These are phyloP conservation scores for Ochetophila trinervis DNA, from an alignment of 306 rosid genomes.

Conservation along the genomic window DNA sequence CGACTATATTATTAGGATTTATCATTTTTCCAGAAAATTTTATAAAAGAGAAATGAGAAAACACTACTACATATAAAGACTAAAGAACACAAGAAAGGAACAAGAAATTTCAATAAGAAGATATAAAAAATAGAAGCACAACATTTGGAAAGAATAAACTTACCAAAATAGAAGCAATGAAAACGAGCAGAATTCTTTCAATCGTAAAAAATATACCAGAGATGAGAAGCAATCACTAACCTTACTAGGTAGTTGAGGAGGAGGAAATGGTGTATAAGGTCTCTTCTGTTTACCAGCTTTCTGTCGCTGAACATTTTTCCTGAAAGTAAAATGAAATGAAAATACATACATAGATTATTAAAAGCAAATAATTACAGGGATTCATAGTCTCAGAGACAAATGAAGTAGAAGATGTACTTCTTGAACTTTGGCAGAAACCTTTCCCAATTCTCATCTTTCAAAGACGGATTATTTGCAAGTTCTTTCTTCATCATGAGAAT, in stretches of 20 bases:
- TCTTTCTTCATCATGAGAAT: constrained; percentile 88
- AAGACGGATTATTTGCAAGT: constrained; percentile 90
- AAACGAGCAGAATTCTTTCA: constrained; percentile 3
- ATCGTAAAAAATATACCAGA: constrained; percentile 1
- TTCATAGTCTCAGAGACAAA: constrained; percentile 9
- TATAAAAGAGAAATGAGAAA: not conserved
- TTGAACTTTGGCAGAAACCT: constrained; percentile 93
- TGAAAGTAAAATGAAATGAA: constrained; percentile 19
- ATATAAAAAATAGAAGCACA: not conserved
- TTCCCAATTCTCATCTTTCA: constrained; percentile 85
- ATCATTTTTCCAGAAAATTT: not conserved
- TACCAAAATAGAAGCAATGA: not conserved
- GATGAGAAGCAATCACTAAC: constrained; percentile 37
- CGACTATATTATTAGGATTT: not conserved
- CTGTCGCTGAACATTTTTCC: constrained; percentile 85
- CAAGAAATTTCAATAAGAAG: not conserved
- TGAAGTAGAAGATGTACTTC: constrained; percentile 44
- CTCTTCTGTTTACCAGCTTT: constrained; percentile 74
- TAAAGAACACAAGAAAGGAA: not conserved
- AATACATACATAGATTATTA: not conserved
- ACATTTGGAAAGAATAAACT: not conserved
- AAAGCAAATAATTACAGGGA: constrained; percentile 3
- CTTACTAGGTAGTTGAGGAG: constrained; percentile 89
- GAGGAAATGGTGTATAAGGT: constrained; percentile 84
- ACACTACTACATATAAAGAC: not conserved